Evolutionary conservation across 495 filamentous ascomycete species (phyloP).

Genomic region (Parmelia sp.): DNA sequence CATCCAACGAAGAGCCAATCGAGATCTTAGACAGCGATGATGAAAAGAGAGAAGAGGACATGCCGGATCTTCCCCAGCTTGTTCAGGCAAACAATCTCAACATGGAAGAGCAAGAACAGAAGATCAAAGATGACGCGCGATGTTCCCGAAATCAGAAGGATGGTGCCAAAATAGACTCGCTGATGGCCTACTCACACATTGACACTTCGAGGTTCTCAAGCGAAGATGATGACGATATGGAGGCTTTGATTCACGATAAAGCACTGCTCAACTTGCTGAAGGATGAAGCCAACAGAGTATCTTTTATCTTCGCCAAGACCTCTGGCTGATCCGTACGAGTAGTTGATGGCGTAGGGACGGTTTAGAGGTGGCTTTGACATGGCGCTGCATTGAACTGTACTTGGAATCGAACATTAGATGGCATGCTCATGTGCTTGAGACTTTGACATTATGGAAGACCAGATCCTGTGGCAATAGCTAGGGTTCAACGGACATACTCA

Average conservation of each 20-base stretch:
- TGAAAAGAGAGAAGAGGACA: slow-evolving; percentile 34
- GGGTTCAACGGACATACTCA: background rate
- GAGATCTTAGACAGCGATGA: slow-evolving; percentile 32
- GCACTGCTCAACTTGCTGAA: slow-evolving; percentile 54
- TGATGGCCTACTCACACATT: slow-evolving; percentile 65
- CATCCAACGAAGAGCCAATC: slow-evolving; percentile 27
- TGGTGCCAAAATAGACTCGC: slow-evolving; percentile 47
- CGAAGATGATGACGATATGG: slow-evolving; percentile 33
- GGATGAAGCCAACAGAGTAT: slow-evolving; percentile 54
- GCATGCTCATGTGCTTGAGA: background rate
- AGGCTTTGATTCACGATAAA: slow-evolving; percentile 52
- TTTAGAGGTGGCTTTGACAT: background rate
- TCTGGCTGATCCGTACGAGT: slow-evolving; percentile 2
- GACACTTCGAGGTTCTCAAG: slow-evolving; percentile 41
- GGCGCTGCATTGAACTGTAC: background rate
- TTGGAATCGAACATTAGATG: background rate
- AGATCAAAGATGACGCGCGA: slow-evolving; percentile 29
- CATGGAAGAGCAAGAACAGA: slow-evolving; percentile 54
- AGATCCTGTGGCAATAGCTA: background rate
- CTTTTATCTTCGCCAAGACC: slow-evolving; percentile 64
- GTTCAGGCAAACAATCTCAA: slow-evolving; percentile 56
- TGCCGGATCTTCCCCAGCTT: slow-evolving; percentile 37
- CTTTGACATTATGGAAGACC: background rate
- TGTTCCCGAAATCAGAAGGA: slow-evolving; percentile 24
- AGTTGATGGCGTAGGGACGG: background rate